These are phyloP conservation scores for Solanum peruvianum DNA, from an alignment of 257 asterid genomes.

Conservation along the genomic window DNA sequence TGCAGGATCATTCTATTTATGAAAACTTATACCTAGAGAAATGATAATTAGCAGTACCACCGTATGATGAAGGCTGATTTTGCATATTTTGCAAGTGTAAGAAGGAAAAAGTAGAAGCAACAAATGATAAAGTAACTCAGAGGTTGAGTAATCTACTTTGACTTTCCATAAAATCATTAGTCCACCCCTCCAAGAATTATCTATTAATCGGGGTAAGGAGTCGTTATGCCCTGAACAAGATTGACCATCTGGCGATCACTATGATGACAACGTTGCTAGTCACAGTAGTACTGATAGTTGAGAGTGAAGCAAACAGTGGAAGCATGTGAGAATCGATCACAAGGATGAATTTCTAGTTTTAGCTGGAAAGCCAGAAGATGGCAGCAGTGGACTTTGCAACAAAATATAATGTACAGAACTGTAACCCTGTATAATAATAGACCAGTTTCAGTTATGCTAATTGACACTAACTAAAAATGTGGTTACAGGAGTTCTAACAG, in stretches of 20 bases:
- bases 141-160: neutral
- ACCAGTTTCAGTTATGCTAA: neutral
- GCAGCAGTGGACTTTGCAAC: neutral
- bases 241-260: neutral
- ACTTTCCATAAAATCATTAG: neutral
- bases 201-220: neutral
- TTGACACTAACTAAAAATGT: neutral
- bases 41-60: neutral
- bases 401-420: neutral
- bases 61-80: neutral
- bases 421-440: neutral
- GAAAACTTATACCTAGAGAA: neutral
- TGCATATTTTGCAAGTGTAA: neutral
- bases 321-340: neutral
- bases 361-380: neutral
- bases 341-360: neutral
- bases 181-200: neutral
- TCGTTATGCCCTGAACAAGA: neutral
- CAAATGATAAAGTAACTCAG: neutral
- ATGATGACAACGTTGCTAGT: neutral
- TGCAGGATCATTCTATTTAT: neutral
- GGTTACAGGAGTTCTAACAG: neutral
- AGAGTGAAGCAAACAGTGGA: neutral
- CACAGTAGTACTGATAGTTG: neutral
- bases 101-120: neutral